Evolutionary conservation across 1,284 basidiomycete genomes (phyloP).

Genomic region (Pisolithus thermaeus): DNA sequence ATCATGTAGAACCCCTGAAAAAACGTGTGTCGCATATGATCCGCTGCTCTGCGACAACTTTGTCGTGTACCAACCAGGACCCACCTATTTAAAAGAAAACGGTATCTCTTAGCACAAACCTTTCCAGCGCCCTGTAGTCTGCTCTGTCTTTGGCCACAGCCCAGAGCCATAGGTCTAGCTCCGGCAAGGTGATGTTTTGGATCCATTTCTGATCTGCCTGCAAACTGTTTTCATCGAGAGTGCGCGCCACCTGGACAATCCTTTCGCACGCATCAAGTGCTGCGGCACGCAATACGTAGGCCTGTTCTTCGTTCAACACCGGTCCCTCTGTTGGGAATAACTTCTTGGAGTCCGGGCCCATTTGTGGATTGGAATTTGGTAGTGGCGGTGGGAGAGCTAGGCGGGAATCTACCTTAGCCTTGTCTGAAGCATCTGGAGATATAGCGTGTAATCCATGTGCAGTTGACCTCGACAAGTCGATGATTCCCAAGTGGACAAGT

Average conservation of each 20-base stretch:
- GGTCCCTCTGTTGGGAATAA: slow-evolving; percentile 55
- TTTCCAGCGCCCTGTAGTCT: slow-evolving; percentile 58
- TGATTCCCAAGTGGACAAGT: slow-evolving; percentile 69
- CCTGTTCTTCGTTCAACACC: slow-evolving; percentile 51
- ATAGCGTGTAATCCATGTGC: slow-evolving; percentile 36
- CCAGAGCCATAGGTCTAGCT: slow-evolving; percentile 74
- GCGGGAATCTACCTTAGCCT: slow-evolving; percentile 34
- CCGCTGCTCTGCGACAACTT: too few species aligned
- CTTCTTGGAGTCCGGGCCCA: slow-evolving; percentile 17
- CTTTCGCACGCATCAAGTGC: slow-evolving; percentile 71
- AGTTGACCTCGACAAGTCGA: slow-evolving; percentile 51
- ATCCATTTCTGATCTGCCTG: slow-evolving; percentile 42
- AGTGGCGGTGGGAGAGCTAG: slow-evolving; percentile 28
- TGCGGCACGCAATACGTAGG: slow-evolving; percentile 74
- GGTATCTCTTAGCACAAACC: slow-evolving; percentile 60
- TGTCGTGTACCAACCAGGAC: too few species aligned
- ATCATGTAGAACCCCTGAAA: too few species aligned
- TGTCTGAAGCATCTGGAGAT: slow-evolving; percentile 41
- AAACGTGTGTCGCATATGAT: too few species aligned
- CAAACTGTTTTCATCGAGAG: slow-evolving; percentile 32
- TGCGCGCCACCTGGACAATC: slow-evolving; percentile 52
- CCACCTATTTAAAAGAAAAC: slow-evolving; percentile 48
- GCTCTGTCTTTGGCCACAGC: slow-evolving; percentile 65
- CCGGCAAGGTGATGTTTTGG: slow-evolving; percentile 49
- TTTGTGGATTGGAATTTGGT: slow-evolving; percentile 5